Base-by-base conservation (phyloP, 345 rosid genomes). In the Brassica cretica region DNA sequence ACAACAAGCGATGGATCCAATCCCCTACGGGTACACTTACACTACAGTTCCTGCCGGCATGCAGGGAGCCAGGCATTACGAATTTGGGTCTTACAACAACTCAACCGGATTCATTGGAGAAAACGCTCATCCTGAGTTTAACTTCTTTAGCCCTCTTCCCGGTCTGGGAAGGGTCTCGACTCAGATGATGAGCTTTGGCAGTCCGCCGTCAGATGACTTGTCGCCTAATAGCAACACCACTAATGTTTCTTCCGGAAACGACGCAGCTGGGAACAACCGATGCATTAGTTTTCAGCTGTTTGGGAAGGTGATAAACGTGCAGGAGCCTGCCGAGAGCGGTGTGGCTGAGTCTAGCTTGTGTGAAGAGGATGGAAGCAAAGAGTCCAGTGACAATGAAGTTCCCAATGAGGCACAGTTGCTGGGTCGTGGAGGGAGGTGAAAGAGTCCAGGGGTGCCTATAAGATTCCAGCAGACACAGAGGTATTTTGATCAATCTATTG, bases 1-100 rank as follows among this genome's bases (percentile, higher is more conserved):
- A 51, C 16, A 5, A 76, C 76, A 88, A 75, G 29, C 77, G 82
- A 87, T 81, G 66, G 77, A 76, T 53, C 70, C 66, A 69, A 87
- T 71, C 70, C 87, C 84, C 6, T 80, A 84, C 30, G 2, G 82
- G 78, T 85, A 85, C 76, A 14, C 81, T 73, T 83, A 82, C 55
- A 79, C 85, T 71, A 82, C 81, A 76, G 86, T 84, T 90, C 98
- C 99, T 89, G 92, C 89, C 86, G 93, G 99, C 98, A 94, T 94
- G 90, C 98, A 94, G 98, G 98, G 98, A 94, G 97, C 98, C 98
- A 94, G 98, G 98, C 99, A 95, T 82, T 83, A 82, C 83, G 80
- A 85, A 62, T 81, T 74, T 76, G 76, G 82, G 62, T 72, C 83
- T 60, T 86, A 53, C 56, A 49, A 44, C 69, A 79, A 85, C 84